Evolutionary conservation across 2,329 filamentous ascomycete genomes (phyloP).

Genomic region (Zymoseptoria brevis): DNA sequence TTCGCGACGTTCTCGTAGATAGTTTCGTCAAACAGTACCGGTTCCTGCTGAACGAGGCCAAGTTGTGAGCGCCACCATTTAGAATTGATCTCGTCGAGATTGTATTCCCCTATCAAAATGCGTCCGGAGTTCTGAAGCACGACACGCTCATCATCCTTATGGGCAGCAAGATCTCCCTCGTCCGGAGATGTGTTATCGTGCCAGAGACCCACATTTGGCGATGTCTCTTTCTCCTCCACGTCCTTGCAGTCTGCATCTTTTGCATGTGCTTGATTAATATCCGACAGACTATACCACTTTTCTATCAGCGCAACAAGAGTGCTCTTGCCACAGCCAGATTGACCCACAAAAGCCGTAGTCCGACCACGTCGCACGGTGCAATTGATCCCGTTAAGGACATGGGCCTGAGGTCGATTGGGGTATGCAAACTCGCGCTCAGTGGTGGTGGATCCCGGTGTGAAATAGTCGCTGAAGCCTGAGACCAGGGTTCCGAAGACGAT

Average conservation of each 20-base stretch:
- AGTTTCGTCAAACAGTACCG: conserved; percentile 78
- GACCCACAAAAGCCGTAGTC: conserved; percentile 85
- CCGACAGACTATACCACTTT: conserved; percentile 69
- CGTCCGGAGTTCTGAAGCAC: no score
- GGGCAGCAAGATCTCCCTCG: no score
- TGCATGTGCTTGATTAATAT: no score
- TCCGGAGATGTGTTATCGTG: no score
- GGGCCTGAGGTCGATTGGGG: conserved; percentile 32
- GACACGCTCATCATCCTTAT: no score
- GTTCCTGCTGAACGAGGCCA: conserved; percentile 86
- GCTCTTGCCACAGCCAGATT: conserved; percentile 89
- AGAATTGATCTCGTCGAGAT: conserved; percentile 70
- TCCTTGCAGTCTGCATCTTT: no score
- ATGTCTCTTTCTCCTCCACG: no score
- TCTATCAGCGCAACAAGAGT: conserved; percentile 91
- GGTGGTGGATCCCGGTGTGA: no score
- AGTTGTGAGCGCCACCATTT: conserved; percentile 89
- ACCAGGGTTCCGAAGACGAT: conserved; percentile 69
- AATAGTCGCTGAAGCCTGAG: conserved; percentile 60
- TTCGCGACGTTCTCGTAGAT: conserved; percentile 88
- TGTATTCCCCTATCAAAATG: background rate
- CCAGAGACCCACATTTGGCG: no score
- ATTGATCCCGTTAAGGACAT: conserved; percentile 32
- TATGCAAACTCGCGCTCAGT: no score
- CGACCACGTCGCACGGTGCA: conserved; percentile 52